Evolutionary conservation across 2,329 filamentous ascomycete genomes (phyloP), one percentile per base, ranked within the genome.

Genomic region (Microdochium nivale): DNA sequence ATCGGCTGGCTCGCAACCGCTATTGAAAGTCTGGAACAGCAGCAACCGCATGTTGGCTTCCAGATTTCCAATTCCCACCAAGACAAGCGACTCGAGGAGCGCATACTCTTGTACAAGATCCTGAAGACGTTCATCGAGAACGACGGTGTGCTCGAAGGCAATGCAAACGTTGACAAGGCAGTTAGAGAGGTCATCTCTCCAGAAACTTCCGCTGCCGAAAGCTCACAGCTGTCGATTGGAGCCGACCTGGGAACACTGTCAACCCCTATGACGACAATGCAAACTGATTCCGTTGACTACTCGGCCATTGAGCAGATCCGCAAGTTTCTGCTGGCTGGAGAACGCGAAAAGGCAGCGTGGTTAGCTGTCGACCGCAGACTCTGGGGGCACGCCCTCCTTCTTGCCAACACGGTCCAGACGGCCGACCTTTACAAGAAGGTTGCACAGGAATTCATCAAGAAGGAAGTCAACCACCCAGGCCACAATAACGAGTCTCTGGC

Each of bases 331-430:
- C 75, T 95, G 9, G 74, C 81, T 51, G 94, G 95, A 10, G 86
- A 97, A 47, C 82, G 90, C 23, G 90, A 96, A 62, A 89, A 91
- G 59, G 94, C 94, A 4, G 88, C 95, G 0, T 97, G 92, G 92
- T 78, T 87, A 56, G 91, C 94, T 3, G 92, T 90, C 30, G 94
- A 99, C 66, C 90, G 91, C 66, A 83, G 91, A 48, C 74, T 99
- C 2, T 99, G 95, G 95, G 94, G 90, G 2, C 95, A 99, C 67
- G 95, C 94, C 2, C 87, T 99, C 79, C 76, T 99, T 21, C 86
- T 99, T 33, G 87, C 94, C 1, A 80, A 83, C 54, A 84, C 83
- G 0, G 67, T 95, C 70, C 56, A 60, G 7, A 94, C 89, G 1
- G 75, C 88, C 48, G 87, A 89, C 23, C 75, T 95, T 2, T 97